phyloP scores from a whole-genome alignment of 2,329 filamentous ascomycete genomes.

The Exophiala aquamarina region DNA sequence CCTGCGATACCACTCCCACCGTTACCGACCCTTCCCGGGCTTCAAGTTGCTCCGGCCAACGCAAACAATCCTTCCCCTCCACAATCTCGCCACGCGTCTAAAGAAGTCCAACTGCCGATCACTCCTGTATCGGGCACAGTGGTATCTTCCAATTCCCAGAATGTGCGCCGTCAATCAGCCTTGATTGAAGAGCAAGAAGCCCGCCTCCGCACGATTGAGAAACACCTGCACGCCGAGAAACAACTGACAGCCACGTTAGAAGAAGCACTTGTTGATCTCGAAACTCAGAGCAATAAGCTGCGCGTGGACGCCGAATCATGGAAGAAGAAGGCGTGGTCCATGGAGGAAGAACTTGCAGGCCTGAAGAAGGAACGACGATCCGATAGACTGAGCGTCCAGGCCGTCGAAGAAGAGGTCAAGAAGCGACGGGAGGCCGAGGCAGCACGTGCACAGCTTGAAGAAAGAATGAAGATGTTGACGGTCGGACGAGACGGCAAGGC shows the following conservation, averaged over 20 bases:
- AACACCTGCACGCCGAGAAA: conserved; percentile 92
- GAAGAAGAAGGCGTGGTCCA: conserved; percentile 77
- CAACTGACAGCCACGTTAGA: conserved; percentile 94
- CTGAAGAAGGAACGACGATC: conserved; percentile 60
- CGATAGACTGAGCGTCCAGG: conserved; percentile 70
- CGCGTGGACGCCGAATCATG: conserved; percentile 87
- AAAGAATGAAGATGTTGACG: conserved; percentile 85
- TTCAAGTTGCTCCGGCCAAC: conserved; percentile 46
- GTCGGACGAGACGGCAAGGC: conserved; percentile 49
- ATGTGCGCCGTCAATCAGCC: conserved; percentile 56
- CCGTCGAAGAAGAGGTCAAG: conserved; percentile 93
- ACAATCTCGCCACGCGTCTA: conserved; percentile 73
- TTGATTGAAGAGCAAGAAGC: conserved; percentile 92
- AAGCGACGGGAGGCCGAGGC: conserved; percentile 88
- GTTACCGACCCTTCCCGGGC: conserved; percentile 63
- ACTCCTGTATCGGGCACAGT: conserved; percentile 21
- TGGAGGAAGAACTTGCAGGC: conserved; percentile 63
- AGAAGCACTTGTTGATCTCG: conserved; percentile 90
- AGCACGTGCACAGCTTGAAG: conserved; percentile 84
- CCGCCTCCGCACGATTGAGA: conserved; percentile 92
- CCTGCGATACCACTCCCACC: conserved; percentile 95
- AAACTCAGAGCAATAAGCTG: conserved; percentile 86
- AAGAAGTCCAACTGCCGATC: conserved; percentile 58
- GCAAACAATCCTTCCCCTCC: conserved; percentile 57
- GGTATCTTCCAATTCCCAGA: conserved; percentile 31